Conservation (phyloP, 139 green algal species). For the Mychonastes homosphaera region DNA sequence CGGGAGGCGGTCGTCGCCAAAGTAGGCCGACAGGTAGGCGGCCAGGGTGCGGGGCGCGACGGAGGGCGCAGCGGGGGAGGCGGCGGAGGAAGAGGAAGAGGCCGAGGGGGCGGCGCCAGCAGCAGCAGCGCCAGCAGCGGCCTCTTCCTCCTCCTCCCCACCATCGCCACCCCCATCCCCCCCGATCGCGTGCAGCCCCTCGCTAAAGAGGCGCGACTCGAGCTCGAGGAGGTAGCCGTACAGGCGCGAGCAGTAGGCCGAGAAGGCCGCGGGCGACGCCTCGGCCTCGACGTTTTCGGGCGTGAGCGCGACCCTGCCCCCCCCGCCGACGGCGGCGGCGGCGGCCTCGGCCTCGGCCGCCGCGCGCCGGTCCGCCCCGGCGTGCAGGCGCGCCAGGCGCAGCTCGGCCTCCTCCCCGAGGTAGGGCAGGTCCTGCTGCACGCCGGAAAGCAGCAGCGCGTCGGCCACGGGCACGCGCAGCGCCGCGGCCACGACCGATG, state of each 20-base stretch:
- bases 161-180: no score
- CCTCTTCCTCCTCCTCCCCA: neutral
- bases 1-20: slow-evolving; percentile 48
- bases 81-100: no score
- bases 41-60: no score
- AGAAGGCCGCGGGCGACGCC: no score
- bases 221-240: slow-evolving; percentile 80
- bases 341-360: neutral
- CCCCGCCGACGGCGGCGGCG: neutral
- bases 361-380: neutral
- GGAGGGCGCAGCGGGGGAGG: no score
- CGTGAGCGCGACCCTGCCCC: no score
- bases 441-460: slow-evolving; percentile 7
- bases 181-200: slow-evolving; percentile 90
- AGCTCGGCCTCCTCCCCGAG: neutral
- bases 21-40: slow-evolving; percentile 70
- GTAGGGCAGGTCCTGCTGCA: slow-evolving; percentile 21
- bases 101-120: no score
- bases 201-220: slow-evolving; percentile 89
- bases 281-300: no score
- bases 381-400: neutral
- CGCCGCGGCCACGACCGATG: slow-evolving; percentile 5
- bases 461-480: slow-evolving; percentile 50
- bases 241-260: slow-evolving; percentile 55
- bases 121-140: neutral